These are phyloP conservation scores for Spathaspora arborariae DNA, from an alignment of 805 yeast species.

Conservation along the genomic window DNA sequence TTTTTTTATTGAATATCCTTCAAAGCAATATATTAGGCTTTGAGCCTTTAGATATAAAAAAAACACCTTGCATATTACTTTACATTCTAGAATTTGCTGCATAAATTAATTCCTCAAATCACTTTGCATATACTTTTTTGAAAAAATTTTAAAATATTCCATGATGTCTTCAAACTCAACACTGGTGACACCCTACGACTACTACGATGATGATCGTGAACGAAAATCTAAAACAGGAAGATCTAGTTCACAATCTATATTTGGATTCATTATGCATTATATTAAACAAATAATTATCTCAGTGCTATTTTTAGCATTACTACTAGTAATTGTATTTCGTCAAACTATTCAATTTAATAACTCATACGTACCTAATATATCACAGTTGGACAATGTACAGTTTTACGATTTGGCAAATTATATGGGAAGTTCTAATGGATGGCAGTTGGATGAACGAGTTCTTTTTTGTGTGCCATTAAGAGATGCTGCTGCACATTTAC, in stretches of 20 bases:
- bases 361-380: conserved; percentile 32
- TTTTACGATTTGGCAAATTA: conserved; percentile 71
- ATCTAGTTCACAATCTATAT: conserved; percentile 3
- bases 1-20: too few relatives aligned
- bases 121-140: neutral
- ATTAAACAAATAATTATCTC: conserved; percentile 1
- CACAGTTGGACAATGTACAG: conserved; percentile 40
- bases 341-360: neutral
- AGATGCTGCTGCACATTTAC: conserved; percentile 87
- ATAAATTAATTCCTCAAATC: too few relatives aligned
- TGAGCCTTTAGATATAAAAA: neutral
- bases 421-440: conserved; percentile 66
- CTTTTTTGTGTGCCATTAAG: conserved; percentile 85
- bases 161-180: conserved; percentile 10
- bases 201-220: conserved; percentile 10
- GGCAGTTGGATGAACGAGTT: conserved; percentile 76
- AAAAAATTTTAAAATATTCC: neutral
- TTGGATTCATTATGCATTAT: neutral
- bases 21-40: neutral
- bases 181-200: conserved; percentile 23
- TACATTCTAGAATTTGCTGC: too few relatives aligned
- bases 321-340: neutral
- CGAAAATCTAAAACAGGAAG: neutral
- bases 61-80: too few relatives aligned
- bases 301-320: neutral